Percentiles rank a stretch among this genome's conserved stretches.
These are phyloP conservation scores for Diaporthe destruens DNA, from an alignment of 2,329 filamentous ascomycete genomes.

Conservation along the genomic window DNA sequence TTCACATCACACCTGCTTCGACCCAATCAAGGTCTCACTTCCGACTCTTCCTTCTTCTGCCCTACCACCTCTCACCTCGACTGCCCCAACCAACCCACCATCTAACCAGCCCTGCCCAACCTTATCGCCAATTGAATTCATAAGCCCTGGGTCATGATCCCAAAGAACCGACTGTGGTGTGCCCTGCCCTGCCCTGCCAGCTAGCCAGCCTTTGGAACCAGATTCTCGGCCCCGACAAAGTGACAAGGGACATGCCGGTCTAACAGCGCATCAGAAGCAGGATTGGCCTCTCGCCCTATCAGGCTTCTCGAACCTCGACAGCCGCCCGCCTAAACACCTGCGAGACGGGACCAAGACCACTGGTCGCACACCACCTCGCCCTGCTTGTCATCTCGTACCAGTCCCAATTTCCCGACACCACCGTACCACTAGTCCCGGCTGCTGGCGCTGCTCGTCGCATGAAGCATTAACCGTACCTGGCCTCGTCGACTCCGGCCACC, in stretches of 20 bases:
- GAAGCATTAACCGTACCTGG: conserved; percentile 40
- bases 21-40: conserved; percentile 30
- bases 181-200: not conserved
- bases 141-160: not conserved
- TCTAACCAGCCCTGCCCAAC: not conserved
- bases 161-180: conserved; percentile 1
- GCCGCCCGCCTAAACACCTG: conserved; percentile 37
- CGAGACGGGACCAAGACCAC: conserved; percentile 32
- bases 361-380: conserved; percentile 37
- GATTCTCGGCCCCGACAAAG: conserved; percentile 3
- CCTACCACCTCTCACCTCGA: not conserved
- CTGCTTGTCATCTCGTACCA: conserved; percentile 29
- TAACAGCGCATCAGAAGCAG: conserved; percentile 32
- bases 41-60: conserved; percentile 1
- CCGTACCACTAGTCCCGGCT: conserved; percentile 24
- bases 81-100: not conserved
- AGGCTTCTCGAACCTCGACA: conserved; percentile 17
- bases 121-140: conserved; percentile 15
- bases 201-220: not conserved
- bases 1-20: conserved; percentile 4
- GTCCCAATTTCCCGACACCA: conserved; percentile 24
- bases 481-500: conserved; percentile 33
- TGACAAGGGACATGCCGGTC: conserved; percentile 37
- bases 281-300: conserved; percentile 29
- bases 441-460: conserved; percentile 32